Base-by-base conservation (phyloP, 2,329 filamentous ascomycete species). In the Ophiocordyceps polyrhachis-furcata region DNA sequence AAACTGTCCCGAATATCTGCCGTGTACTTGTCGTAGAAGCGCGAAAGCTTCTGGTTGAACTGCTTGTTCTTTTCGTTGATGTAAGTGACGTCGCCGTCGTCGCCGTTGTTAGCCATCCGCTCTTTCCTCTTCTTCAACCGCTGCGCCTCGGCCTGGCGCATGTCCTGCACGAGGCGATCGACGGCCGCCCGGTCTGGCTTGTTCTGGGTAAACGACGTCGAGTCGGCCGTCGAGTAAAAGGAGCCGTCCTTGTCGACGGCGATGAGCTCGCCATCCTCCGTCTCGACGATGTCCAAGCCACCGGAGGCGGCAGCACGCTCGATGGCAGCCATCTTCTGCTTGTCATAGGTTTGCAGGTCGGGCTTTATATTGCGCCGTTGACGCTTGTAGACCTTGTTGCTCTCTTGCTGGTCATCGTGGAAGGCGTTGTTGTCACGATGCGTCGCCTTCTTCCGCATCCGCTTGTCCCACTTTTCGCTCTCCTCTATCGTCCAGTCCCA, bases 21-120 rank as follows among this genome's bases (percentile, higher is more conserved):
- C 41, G 91, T 98, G 63, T 98, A 98, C 70, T 94, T 93, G 67
- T 98, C 91, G 66, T 98, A 98, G 68, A 96, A 98, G 52, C 91
- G 73, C 45, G 82, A 72, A 62, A 98, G 69, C 68, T 98, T 96
- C 68, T 93, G 80, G 76, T 98, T 98, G 70, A 98, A 98, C 71
- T 95, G 87, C 72, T 96, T 96, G 72, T 98, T 98, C 81, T 98
- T 95, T 66, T 95, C 87, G 66, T 98, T 98, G 74, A 98, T 98
- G 65, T 94, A 96, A 8, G 89, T 96, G 55, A 96, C 83, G 62
- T 98, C 91, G 25, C 78, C 81, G 42, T 88, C 83, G 50, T 93
- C 87, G 47, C 88, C 86, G 49, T 80, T 81, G 59, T 79, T 75
- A 13, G 76, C 75, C 59, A 83, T 78, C 44, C 87, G 73, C 51